Evolutionary conservation across 148 eudicot genomes (phyloP), one percentile per base, ranked within the genome.

Genomic region (Hydrangea macrophylla): DNA sequence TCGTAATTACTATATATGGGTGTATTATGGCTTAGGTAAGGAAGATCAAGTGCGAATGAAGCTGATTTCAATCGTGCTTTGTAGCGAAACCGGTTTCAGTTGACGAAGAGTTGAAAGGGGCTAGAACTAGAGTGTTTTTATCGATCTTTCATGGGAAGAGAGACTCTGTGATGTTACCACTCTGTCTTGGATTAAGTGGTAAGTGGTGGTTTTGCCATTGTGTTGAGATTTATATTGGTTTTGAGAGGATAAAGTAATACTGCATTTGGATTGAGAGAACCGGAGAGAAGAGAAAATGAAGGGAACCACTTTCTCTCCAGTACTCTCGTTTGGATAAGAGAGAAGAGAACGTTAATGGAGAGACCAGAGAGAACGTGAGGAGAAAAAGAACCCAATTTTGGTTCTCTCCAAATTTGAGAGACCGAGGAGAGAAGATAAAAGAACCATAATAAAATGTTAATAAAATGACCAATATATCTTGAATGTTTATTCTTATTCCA

Each of bases 71-170:
- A 51, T 59, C 36, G 71, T 73, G 39, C 71, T 75, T 61, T 71
- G 50, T 69, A 74, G 81, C 60, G 73, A 68, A 62, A 78, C 71
- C 18, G 82, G 85, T 31, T 75, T 84, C 48, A 83, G 82, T 71
- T 81, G 75, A 84, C 62, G 62, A n/a, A n/a, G n/a, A 30, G 67
- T 40, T 44, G 10, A 39, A 60, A 31, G 73, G 70, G 67, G 58
- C n/a, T n/a, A n/a, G n/a, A n/a, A 50, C 58, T 59, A 25, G 39
- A 60, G 39, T 36, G 40, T 31, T 50, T 64, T 18, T 36, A 37
- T 53, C 48, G 17, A 28, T 53, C 33, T 54, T 56, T 67, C n/a
- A n/a, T n/a, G n/a, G n/a, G n/a, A n/a, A n/a, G n/a, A 53, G 31
- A 44, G 63, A 31, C 27, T 31, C 1, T 59, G 35, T 20, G 18